A percentile compares a stretch with the other conserved stretches of the same genome.
Evolutionary conservation across 2,329 filamentous ascomycete species (phyloP).

Genomic region (Lecanicillium sp.): DNA sequence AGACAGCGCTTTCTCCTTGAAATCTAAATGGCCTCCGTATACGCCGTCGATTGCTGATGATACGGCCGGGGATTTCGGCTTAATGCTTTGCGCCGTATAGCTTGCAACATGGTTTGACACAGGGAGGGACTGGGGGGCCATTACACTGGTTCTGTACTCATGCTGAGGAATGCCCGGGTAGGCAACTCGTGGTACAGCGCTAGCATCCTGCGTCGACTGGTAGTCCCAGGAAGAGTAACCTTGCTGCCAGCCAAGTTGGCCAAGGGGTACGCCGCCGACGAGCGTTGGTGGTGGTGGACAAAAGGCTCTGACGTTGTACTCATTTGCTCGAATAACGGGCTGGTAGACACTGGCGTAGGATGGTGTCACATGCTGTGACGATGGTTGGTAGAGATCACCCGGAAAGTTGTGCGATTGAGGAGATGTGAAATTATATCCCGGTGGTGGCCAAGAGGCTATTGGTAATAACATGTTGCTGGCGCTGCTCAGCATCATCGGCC

Average conservation of each 20-base stretch:
- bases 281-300: slow-evolving; percentile 30
- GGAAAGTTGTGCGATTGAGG: background rate
- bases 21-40: slow-evolving; percentile 29
- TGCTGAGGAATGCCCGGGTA: background rate
- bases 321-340: slow-evolving; percentile 29
- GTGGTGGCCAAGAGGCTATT: background rate
- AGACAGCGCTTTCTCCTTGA: slow-evolving; percentile 62
- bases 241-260: slow-evolving; percentile 23
- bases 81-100: background rate
- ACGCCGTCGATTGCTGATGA: background rate
- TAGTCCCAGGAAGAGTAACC: slow-evolving; percentile 2
- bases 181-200: background rate
- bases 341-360: slow-evolving; percentile 20
- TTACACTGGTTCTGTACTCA: background rate
- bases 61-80: background rate
- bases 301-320: slow-evolving; percentile 33
- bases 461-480: background rate
- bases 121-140: background rate
- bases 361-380: background rate
- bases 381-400: background rate
- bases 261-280: slow-evolving; percentile 26
- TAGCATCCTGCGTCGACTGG: slow-evolving; percentile 3
- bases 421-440: background rate
- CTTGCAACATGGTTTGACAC: background rate
- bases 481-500: background rate